These are phyloP conservation scores for Hyphopichia fennica DNA, from an alignment of 1,139 yeast species.

Conservation along the genomic window DNA sequence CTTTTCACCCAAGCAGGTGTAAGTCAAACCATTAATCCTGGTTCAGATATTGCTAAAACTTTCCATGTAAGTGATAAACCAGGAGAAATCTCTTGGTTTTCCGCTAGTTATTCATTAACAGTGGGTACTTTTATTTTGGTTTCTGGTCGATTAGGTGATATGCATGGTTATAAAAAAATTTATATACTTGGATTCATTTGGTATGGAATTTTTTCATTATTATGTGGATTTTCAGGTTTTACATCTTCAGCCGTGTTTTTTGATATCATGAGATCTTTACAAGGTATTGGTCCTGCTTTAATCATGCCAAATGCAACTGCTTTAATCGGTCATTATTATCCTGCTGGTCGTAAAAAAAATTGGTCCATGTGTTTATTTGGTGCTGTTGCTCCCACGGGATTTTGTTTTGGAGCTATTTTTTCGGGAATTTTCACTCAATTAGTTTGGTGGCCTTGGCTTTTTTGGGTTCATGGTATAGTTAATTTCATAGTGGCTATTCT, in stretches of 20 bases:
- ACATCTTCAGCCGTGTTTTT: conserved; percentile 43
- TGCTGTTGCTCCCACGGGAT: conserved; percentile 62
- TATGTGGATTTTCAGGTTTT: conserved; percentile 52
- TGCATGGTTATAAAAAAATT: conserved; percentile 55
- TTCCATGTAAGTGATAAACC: conserved; percentile 33
- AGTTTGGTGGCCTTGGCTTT: conserved; percentile 59
- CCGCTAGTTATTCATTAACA: conserved; percentile 58
- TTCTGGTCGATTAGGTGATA: conserved; percentile 66
- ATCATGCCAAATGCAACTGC: conserved; percentile 60
- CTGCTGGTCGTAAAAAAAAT: conserved; percentile 40
- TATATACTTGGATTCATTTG: conserved; percentile 49
- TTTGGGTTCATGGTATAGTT: conserved; percentile 47
- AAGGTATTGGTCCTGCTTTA: conserved; percentile 62
- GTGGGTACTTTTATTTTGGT: conserved; percentile 63
- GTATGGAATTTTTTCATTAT: conserved; percentile 49
- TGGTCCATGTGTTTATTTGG: conserved; percentile 52
- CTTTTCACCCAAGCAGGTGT: conserved; percentile 51
- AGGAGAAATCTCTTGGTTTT: conserved; percentile 58
- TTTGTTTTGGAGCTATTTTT: conserved; percentile 50
- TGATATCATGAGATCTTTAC: conserved; percentile 53
- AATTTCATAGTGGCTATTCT: conserved; percentile 25
- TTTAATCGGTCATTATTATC: conserved; percentile 51
- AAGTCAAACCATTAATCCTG: conserved; percentile 45
- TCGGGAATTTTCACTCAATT: conserved; percentile 42
- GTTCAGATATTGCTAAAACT: conserved; percentile 32